Base-by-base conservation (phyloP, 1,284 basidiomycete genomes). In the Sanghuangporus baumii region DNA sequence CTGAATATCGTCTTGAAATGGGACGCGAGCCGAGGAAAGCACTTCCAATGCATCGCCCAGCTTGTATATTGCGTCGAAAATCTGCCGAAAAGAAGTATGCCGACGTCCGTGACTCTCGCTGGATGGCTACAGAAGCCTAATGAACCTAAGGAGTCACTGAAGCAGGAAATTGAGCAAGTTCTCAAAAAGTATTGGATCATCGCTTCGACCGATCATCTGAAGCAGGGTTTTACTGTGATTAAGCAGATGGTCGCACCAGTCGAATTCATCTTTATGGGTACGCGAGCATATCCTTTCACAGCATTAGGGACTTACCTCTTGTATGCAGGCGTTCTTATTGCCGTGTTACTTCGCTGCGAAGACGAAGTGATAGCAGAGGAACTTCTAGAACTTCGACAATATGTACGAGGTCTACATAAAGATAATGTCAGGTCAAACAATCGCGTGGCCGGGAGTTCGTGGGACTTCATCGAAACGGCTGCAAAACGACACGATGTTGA, bases 261-360 rank as follows among this genome's bases (percentile, higher is more conserved):
- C 7, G 88, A 91, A 70, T 91, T 91, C 70, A 81, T 88, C 23
- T 91, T 87, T 72, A 84, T 89, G 40, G 88, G 64, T 65, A 59
- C 40, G 61, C 31, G 26, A 9, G 37, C 37, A 14, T 12, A 6
- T 7, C 34, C 11, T 7, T 38, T 31, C 8, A 23, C 37, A 23
- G 37, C 34, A 40, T 6, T 8, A 23, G 11, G 5, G 2, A 31
- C n/a, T 16, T 50, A 8, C 5, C n/a, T 37, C 16, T 34, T 56
- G 88, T n/a, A n/a, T 14, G 11, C 20, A 60, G 88, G 87, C 56
- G 81, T 65, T 14, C 55, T 65, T 18, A 47, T 65, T 20, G 41
- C 50, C n/a, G 57, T 65, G 2, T 74, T 88, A 60, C 77, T 78
- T 16, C 73, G 78, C 1, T 59, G 67, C 8, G 47, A 70, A 2